These are phyloP conservation scores for Euphorbia schlechtendalii DNA, from an alignment of 441 rosid genomes.

Conservation along the genomic window DNA sequence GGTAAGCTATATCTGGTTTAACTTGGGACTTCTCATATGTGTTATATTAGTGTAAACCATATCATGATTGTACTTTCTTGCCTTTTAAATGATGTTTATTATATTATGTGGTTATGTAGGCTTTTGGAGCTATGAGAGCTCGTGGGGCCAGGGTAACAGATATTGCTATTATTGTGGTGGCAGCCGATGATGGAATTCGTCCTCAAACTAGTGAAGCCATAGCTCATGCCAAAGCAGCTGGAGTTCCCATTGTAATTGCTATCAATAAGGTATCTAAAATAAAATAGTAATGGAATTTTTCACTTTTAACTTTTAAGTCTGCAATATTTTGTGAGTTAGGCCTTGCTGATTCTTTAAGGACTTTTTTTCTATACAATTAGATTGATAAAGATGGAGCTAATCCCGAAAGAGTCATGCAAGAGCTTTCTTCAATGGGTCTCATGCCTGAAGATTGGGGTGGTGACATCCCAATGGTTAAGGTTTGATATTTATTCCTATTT, in stretches of 20 bases:
- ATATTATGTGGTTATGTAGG: constrained; percentile 46
- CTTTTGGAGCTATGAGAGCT: constrained; percentile 99
- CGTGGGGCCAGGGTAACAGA: constrained; percentile 98
- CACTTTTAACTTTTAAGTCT: constrained; percentile 12
- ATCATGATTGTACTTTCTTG: constrained; percentile 16
- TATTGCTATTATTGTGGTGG: constrained; percentile 91
- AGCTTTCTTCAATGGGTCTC: constrained; percentile 88
- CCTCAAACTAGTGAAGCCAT: constrained; percentile 98
- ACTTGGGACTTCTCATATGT: background rate
- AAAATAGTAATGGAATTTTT: constrained; percentile 3
- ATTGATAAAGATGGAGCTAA: constrained; percentile 96
- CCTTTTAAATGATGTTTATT: constrained; percentile 29
- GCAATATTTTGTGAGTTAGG: no score
- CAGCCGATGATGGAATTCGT: constrained; percentile 97
- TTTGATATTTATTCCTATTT: constrained; percentile 16
- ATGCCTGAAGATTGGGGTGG: constrained; percentile 99
- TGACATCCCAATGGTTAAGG: constrained; percentile 95
- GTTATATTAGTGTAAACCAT: constrained; percentile 12
- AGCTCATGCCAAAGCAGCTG: constrained; percentile 96
- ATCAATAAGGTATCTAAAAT: constrained; percentile 65
- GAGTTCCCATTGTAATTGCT: constrained; percentile 87
- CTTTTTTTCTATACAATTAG: constrained; percentile 34
- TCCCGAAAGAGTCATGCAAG: constrained; percentile 96
- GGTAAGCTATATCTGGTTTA: constrained; percentile 34
- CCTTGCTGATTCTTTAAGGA: no score